These are phyloP conservation scores for Larix sibirica DNA, from an alignment of 83 land plant species.

Conservation along the genomic window DNA sequence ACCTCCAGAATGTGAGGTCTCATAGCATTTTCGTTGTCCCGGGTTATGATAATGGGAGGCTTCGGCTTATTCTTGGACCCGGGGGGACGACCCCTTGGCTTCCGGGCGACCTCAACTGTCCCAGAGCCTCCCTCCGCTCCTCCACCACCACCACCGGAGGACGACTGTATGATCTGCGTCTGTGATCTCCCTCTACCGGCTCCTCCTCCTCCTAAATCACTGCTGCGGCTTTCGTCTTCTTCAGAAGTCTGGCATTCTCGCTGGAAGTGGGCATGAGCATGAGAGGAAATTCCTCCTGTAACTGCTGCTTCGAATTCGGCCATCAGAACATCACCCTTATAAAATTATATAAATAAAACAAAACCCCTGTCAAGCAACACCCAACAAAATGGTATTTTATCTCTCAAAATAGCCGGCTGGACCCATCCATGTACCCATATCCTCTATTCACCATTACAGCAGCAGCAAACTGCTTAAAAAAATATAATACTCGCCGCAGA, in stretches of 20 bases:
- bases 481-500: no score
- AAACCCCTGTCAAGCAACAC: background rate
- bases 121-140: slow-evolving; percentile 40
- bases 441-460: background rate
- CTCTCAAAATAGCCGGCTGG: background rate
- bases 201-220: slow-evolving; percentile 10
- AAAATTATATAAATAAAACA: background rate
- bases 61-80: slow-evolving; percentile 12
- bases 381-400: slow-evolving; percentile 1
- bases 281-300: background rate
- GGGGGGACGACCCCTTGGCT: slow-evolving; percentile 13
- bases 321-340: slow-evolving; percentile 4
- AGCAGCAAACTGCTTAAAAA: background rate
- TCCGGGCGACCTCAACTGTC: slow-evolving; percentile 39
- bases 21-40: slow-evolving; percentile 1
- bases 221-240: slow-evolving; percentile 39
- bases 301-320: background rate
- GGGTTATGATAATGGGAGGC: slow-evolving; percentile 12
- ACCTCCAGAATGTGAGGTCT: slow-evolving; percentile 1
- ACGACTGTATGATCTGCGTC: slow-evolving; percentile 3
- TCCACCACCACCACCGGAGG: background rate
- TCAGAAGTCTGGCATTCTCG: slow-evolving; percentile 36
- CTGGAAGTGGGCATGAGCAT: background rate
- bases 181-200: background rate
- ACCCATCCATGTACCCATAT: slow-evolving; percentile 10